phyloP scores from a whole-genome alignment of 495 filamentous ascomycete genomes.

The Parathielavia hyrcaniae region DNA sequence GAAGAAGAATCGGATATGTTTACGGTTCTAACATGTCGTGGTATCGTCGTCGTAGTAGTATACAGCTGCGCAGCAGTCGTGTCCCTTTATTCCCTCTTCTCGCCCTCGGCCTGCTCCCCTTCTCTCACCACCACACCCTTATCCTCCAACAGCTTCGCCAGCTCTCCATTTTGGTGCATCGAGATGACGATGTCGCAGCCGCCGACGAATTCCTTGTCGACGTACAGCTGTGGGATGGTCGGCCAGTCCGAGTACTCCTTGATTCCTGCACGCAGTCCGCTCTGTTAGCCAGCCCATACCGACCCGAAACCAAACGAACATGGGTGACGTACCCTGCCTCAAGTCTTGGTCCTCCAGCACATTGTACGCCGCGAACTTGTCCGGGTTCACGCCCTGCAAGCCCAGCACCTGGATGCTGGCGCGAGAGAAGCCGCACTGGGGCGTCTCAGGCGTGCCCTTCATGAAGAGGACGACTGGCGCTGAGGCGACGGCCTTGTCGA shows the following conservation, averaged over 20 bases:
- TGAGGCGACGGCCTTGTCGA: constrained; percentile 77
- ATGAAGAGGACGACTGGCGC: constrained; percentile 95
- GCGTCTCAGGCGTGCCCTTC: constrained; percentile 95
- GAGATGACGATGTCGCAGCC: constrained; percentile 94
- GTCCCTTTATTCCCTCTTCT: constrained; percentile 22
- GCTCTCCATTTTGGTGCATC: constrained; percentile 95
- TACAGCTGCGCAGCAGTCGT: constrained; percentile 7
- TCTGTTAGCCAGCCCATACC: constrained; percentile 1
- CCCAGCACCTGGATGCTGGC: constrained; percentile 92
- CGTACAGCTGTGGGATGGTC: constrained; percentile 93
- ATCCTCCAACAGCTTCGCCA: constrained; percentile 84
- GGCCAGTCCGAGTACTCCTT: constrained; percentile 99
- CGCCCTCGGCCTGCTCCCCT: constrained; percentile 16
- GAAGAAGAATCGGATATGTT: neutral
- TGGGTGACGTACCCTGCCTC: constrained; percentile 59
- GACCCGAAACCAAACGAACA: neutral
- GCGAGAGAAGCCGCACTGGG: constrained; percentile 96
- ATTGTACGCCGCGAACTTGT: constrained; percentile 94
- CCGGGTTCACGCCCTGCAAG: constrained; percentile 91
- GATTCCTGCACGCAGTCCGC: constrained; percentile 55
- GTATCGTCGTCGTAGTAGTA: constrained; percentile 11
- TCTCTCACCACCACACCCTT: constrained; percentile 62
- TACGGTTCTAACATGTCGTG: constrained; percentile 13
- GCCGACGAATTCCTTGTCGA: constrained; percentile 91
- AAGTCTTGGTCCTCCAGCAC: constrained; percentile 87